Evolutionary conservation across 768 basidiomycete genomes (phyloP).

Genomic region (Podaxis sp.): DNA sequence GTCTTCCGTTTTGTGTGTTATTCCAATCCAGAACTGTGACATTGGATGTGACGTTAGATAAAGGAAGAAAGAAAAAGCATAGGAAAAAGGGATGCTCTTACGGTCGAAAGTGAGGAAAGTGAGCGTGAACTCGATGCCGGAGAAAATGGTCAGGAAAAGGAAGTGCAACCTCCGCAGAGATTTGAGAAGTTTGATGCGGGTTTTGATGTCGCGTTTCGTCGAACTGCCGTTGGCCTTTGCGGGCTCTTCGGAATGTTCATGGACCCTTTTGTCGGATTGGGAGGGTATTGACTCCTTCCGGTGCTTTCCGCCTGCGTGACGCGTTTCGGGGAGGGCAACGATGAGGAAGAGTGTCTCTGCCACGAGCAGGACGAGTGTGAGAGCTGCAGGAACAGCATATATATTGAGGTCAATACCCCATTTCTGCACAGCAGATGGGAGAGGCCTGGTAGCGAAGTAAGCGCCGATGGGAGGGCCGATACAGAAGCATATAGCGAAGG

Average conservation of each 20-base stretch:
- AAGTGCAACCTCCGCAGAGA: conserved; percentile 72
- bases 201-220: conserved; percentile 33
- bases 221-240: conserved; percentile 22
- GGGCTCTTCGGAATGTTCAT: not conserved
- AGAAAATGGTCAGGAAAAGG: conserved; percentile 86
- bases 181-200: conserved; percentile 57
- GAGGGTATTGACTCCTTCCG: conserved; percentile 13
- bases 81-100: conserved; percentile 34
- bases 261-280: conserved; percentile 18
- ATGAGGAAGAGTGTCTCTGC: conserved; percentile 80
- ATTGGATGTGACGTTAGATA: not conserved
- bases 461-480: conserved; percentile 94
- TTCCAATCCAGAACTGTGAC: conserved; percentile 80
- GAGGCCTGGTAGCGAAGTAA: conserved; percentile 87
- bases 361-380: conserved; percentile 76
- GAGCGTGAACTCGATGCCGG: conserved; percentile 94
- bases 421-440: conserved; percentile 55
- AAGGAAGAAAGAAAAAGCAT: not conserved
- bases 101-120: conserved; percentile 93
- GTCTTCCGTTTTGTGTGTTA: conserved; percentile 82
- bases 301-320: conserved; percentile 38
- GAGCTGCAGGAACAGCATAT: conserved; percentile 85
- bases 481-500: conserved; percentile 94
- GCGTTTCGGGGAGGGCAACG: conserved; percentile 82
- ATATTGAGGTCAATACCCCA: conserved; percentile 75